Evolutionary conservation across 1,284 basidiomycete species (phyloP), one percentile per base, ranked within the genome.

Genomic region (Irpex sp.): DNA sequence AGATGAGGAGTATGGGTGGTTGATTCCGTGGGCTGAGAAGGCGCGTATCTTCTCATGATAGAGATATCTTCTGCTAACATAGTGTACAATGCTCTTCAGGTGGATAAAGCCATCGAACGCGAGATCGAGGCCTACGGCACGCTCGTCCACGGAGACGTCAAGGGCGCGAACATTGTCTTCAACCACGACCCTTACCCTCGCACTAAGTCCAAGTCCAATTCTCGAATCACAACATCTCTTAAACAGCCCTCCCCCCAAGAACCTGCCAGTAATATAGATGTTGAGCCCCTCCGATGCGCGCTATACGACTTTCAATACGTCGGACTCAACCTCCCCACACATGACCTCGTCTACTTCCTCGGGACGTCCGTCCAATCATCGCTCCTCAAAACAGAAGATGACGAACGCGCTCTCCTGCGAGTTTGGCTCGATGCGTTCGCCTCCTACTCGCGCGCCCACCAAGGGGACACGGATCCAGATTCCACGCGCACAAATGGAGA

Each of bases 271-370:
- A 26, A 47, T 13, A 13, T 38, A 19, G 15, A 9, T 1, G 19
- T 54, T n/a, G 38, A 48, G 8, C 56, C 61, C 5, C 57, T 68
- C 6, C 47, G 54, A 57, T 67, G 66, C 47, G 68, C 68, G 3
- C 51, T 69, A 21, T 69, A 69, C 65, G 68, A 69, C 60, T 52
- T 69, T 13, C 68, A 69, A 57, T 69, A 69, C 49, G 66, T 67
- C 55, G 68, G 68, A 11, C 38, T 69, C 9, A 65, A 65, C 21
- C 65, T 67, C 2, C 61, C 66, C 11, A 54, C 64, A 21, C 65
- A 57, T 36, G 68, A 69, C 56, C 65, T 69, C 15, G 63, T 69
- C 9, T 69, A 69, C 62, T 67, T 69, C 62, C 58, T 69, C 4
- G 68, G 66, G 7, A 69, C 68, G 7, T 67, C 68, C 48, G 62